These are phyloP conservation scores for Galeopsis tetrahit DNA, from an alignment of 257 asterid genomes.

Conservation along the genomic window DNA sequence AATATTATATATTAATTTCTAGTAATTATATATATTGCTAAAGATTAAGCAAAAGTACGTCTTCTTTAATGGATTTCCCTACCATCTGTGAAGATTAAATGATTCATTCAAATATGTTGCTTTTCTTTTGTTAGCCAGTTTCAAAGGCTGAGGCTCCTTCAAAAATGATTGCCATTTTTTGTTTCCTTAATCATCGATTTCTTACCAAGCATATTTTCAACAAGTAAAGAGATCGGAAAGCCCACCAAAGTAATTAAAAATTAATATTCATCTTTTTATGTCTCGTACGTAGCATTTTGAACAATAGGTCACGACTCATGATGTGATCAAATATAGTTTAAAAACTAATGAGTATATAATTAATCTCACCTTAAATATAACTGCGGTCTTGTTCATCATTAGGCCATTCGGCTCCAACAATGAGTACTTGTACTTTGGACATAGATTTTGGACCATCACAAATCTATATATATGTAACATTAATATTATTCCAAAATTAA, in stretches of 20 bases:
- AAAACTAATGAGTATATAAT: neutral
- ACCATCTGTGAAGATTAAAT: constrained; percentile 34
- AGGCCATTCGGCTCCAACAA: constrained; percentile 40
- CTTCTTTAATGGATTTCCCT: constrained; percentile 43
- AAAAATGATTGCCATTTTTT: constrained; percentile 22
- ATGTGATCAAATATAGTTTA: too few relatives aligned
- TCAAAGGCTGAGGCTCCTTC: constrained; percentile 50
- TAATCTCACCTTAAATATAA: constrained; percentile 13
- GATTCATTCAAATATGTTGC: constrained; percentile 35
- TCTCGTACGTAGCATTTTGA: neutral
- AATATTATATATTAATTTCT: too few relatives aligned
- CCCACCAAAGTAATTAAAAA: neutral
- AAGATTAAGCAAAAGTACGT: constrained; percentile 25
- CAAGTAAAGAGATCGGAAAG: neutral
- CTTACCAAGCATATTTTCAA: neutral
- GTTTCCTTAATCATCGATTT: neutral
- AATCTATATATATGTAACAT: neutral
- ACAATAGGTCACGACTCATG: neutral
- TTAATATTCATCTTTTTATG: neutral
- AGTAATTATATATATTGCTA: too few relatives aligned
- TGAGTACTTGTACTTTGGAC: constrained; percentile 43
- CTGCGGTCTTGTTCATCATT: constrained; percentile 50
- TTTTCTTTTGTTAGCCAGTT: constrained; percentile 29
- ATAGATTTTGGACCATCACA: constrained; percentile 33
- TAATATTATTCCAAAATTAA: constrained; percentile 3